phyloP scores from a whole-genome alignment of 164 flowering plant species.

The Protea cynaroides region DNA sequence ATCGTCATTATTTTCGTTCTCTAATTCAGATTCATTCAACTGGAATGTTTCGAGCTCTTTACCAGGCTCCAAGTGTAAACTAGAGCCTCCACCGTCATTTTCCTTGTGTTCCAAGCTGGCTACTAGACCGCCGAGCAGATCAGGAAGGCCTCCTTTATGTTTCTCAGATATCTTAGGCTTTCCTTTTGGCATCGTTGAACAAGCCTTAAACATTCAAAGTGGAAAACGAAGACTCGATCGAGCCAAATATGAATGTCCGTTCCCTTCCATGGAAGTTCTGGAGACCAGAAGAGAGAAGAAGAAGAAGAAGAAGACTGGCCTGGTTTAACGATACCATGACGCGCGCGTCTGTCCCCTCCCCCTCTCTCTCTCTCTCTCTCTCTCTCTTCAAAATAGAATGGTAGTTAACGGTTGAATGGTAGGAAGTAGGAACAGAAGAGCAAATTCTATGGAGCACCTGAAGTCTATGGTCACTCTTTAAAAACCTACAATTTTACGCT shows the following conservation, averaged over 20 bases:
- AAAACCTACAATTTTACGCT: too few relatives aligned
- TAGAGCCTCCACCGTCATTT: conserved; percentile 16
- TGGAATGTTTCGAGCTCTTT: conserved; percentile 43
- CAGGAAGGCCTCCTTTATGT: conserved; percentile 25
- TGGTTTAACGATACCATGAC: neutral
- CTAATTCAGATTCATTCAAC: conserved; percentile 24
- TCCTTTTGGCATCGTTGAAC: conserved; percentile 24
- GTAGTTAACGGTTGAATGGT: conserved; percentile 21
- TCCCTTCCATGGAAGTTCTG: conserved; percentile 2
- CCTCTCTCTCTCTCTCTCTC: neutral
- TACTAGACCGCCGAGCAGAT: conserved; percentile 28
- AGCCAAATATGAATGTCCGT: neutral
- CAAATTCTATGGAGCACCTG: too few relatives aligned
- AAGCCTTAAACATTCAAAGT: neutral
- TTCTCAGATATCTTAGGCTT: conserved; percentile 13
- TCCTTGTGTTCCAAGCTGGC: conserved; percentile 20
- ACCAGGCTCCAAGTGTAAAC: conserved; percentile 26
- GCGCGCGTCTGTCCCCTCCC: neutral
- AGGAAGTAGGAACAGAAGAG: neutral
- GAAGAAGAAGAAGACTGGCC: neutral
- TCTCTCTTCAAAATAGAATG: conserved; percentile 4
- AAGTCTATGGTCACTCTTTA: too few relatives aligned
- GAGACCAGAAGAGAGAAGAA: neutral
- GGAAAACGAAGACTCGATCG: neutral
- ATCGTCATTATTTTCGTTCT: conserved; percentile 9